Conservation (phyloP, 495 filamentous ascomycete species). For the Penicillium alfredii region DNA sequence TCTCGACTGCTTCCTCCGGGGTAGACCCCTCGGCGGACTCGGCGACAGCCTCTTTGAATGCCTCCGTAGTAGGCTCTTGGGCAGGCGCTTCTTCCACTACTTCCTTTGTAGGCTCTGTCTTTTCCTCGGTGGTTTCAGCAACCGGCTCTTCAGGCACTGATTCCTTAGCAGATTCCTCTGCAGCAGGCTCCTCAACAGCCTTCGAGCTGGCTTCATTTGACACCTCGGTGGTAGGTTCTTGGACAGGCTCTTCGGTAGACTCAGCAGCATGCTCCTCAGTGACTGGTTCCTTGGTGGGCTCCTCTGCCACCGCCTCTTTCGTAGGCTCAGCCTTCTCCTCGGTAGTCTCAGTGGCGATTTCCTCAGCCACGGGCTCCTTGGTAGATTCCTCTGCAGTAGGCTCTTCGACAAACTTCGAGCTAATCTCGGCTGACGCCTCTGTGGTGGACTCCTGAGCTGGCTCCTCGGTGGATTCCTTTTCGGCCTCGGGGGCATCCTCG, state of each 20-base stretch:
- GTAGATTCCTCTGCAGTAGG: constrained; percentile 5
- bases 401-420: constrained; percentile 2
- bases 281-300: constrained; percentile 4
- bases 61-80: constrained; percentile 1
- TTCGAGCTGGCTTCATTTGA: constrained; percentile 3
- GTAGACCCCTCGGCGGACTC: background rate
- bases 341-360: constrained; percentile 6
- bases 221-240: constrained; percentile 6
- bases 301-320: constrained; percentile 8
- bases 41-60: background rate
- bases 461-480: constrained; percentile 8
- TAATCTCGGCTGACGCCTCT: background rate
- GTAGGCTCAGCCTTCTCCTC: constrained; percentile 7
- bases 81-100: background rate
- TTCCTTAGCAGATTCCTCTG: background rate
- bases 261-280: background rate
- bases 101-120: background rate
- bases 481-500: constrained; percentile 6
- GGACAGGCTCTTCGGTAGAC: constrained; percentile 2
- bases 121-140: background rate
- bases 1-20: too few species aligned
- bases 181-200: constrained; percentile 4
- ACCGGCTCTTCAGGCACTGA: background rate
- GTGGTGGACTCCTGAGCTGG: constrained; percentile 2
- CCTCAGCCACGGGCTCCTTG: constrained; percentile 9